Percentiles rank a stretch among this genome's conserved stretches.
Conservation (phyloP, 2,329 filamentous ascomycete species). For the Hypoxylon sp. region DNA sequence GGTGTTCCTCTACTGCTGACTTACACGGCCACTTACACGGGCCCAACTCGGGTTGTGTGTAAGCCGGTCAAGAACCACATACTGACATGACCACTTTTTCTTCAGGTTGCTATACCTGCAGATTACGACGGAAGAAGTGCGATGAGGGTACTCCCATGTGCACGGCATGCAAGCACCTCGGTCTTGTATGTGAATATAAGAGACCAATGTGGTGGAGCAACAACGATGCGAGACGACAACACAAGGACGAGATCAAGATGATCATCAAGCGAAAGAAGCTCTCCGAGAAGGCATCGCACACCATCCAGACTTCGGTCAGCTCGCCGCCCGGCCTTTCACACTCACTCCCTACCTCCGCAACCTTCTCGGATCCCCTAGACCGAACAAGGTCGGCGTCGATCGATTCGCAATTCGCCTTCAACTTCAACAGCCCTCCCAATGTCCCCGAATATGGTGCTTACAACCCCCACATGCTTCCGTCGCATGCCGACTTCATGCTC, state of each 20-base stretch:
- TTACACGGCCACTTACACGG: slow-evolving; percentile 37
- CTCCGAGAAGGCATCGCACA: slow-evolving; percentile 78
- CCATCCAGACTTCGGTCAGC: slow-evolving; percentile 64
- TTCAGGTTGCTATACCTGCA: slow-evolving; percentile 73
- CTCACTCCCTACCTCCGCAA: slow-evolving; percentile 82
- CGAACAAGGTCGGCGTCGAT: slow-evolving; percentile 79
- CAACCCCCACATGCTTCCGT: slow-evolving; percentile 66
- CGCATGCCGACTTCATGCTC: slow-evolving; percentile 64
- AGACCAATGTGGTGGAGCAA: slow-evolving; percentile 97
- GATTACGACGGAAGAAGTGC: slow-evolving; percentile 73
- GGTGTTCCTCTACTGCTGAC: slow-evolving; percentile 51
- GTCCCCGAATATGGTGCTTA: slow-evolving; percentile 67
- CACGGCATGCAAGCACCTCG: slow-evolving; percentile 76
- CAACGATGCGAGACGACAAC: slow-evolving; percentile 81
- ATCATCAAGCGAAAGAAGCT: slow-evolving; percentile 98
- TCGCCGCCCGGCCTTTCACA: slow-evolving; percentile 83
- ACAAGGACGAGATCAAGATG: slow-evolving; percentile 96
- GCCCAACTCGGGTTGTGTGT: slow-evolving; percentile 28
- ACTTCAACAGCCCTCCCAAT: slow-evolving; percentile 71
- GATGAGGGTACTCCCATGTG: slow-evolving; percentile 70
- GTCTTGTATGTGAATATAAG: slow-evolving; percentile 94
- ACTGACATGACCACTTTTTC: slow-evolving; percentile 45
- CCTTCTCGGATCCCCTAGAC: slow-evolving; percentile 77
- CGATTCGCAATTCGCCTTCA: slow-evolving; percentile 82
- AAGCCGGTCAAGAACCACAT: slow-evolving; percentile 36